A percentile compares a stretch with the other conserved stretches of the same genome.
phyloP scores from a whole-genome alignment of 805 yeast genomes.

The Barnettozyma salicaria region DNA sequence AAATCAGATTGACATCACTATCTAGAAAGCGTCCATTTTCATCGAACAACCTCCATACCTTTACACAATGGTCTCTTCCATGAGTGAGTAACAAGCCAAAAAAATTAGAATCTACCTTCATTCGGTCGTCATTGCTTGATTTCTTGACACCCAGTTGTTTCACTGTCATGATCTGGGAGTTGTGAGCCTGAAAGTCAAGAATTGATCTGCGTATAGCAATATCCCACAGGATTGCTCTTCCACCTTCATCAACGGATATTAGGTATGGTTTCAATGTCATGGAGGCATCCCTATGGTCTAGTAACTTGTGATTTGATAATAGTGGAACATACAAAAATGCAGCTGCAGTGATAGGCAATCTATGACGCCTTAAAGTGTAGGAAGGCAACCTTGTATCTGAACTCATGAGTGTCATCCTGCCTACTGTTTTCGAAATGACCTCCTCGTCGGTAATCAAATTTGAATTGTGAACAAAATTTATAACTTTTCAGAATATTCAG shows the following conservation, averaged over 20 bases:
- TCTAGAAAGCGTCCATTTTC: not conserved
- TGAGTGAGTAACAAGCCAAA: conserved; percentile 52
- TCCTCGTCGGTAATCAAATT: no score
- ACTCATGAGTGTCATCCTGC: no score
- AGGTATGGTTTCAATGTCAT: conserved; percentile 31
- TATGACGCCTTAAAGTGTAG: conserved; percentile 33
- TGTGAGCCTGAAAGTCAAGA: conserved; percentile 57
- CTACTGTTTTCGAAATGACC: no score
- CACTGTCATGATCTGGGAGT: conserved; percentile 42
- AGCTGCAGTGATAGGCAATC: conserved; percentile 25
- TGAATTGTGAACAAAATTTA: no score
- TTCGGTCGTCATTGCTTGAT: conserved; percentile 1
- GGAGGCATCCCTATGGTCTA: not conserved
- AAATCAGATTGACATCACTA: conserved; percentile 29
- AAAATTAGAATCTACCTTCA: conserved; percentile 23
- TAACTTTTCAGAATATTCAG: no score
- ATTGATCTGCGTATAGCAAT: conserved; percentile 49
- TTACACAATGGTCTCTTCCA: conserved; percentile 55
- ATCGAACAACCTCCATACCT: conserved; percentile 38
- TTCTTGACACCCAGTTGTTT: conserved; percentile 37
- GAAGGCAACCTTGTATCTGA: conserved; percentile 6
- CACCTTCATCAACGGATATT: conserved; percentile 55
- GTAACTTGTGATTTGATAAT: not conserved
- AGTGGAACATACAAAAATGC: conserved; percentile 22
- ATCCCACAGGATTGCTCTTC: conserved; percentile 64